phyloP scores from a whole-genome alignment of 768 basidiomycete species.

The Suillus spraguei region DNA sequence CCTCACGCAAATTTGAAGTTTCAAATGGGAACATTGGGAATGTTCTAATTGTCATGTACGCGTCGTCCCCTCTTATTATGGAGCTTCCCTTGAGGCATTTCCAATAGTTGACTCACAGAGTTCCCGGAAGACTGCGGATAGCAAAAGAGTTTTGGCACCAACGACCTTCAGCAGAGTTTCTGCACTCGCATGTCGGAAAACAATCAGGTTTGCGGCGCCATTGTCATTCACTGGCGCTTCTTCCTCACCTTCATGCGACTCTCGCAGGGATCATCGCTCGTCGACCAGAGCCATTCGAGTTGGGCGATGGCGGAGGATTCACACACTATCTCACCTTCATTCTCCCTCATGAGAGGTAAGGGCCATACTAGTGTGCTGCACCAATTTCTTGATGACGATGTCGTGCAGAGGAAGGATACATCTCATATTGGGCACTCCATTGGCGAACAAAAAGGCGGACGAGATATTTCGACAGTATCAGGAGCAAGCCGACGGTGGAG shows the following conservation, averaged over 20 bases:
- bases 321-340: conserved; percentile 48
- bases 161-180: conserved; percentile 24
- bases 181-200: conserved; percentile 32
- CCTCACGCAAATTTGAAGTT: conserved; percentile 41
- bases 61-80: conserved; percentile 1
- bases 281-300: conserved; percentile 20
- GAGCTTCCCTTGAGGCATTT: neutral
- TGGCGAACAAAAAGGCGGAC: conserved; percentile 49
- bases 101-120: conserved; percentile 19
- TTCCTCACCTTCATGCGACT: neutral
- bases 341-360: conserved; percentile 50
- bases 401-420: conserved; percentile 60
- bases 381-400: neutral
- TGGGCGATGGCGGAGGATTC: conserved; percentile 26
- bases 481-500: conserved; percentile 55
- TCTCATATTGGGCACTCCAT: conserved; percentile 44
- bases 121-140: conserved; percentile 24
- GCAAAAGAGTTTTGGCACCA: conserved; percentile 44
- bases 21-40: conserved; percentile 75
- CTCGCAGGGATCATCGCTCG: conserved; percentile 23
- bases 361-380: neutral
- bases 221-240: neutral
- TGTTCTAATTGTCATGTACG: conserved; percentile 64
- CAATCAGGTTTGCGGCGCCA: conserved; percentile 26
- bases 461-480: conserved; percentile 68